Percentiles rank a stretch among this genome's conserved stretches.
Evolutionary conservation across 1,284 basidiomycete genomes (phyloP).

Genomic region (Phaffia rhodozyma): DNA sequence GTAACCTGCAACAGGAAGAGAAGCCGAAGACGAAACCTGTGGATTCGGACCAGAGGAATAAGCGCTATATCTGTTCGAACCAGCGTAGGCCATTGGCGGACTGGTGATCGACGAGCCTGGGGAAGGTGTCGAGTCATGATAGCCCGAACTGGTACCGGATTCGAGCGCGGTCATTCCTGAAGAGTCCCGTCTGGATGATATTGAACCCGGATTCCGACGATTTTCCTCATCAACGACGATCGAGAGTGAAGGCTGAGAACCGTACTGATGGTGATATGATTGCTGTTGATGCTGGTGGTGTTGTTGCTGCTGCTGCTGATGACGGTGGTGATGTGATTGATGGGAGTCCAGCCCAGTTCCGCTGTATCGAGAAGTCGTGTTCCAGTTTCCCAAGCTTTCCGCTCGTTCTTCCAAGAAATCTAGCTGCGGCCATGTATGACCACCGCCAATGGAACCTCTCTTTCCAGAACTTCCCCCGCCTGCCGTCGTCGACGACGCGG

Average conservation of each 20-base stretch:
- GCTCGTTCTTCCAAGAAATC: conserved; percentile 86
- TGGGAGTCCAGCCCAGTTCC: background rate
- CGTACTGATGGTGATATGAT: background rate
- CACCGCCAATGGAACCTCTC: conserved; percentile 27
- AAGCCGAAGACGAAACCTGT: background rate
- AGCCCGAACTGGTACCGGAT: background rate
- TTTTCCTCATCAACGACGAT: conserved; percentile 1
- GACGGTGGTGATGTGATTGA: background rate
- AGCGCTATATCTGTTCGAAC: background rate
- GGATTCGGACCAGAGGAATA: no score
- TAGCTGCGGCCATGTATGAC: conserved; percentile 66
- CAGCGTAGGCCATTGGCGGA: conserved; percentile 12
- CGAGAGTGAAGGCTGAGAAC: background rate
- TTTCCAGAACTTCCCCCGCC: conserved; percentile 46
- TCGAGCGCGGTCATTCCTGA: background rate
- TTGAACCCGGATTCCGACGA: background rate
- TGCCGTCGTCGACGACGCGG: conserved; percentile 32
- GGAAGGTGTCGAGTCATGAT: background rate
- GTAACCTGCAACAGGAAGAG: background rate
- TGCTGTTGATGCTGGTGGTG: background rate
- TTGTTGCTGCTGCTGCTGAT: background rate
- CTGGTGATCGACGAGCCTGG: background rate
- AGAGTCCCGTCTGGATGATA: background rate
- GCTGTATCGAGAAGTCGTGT: background rate
- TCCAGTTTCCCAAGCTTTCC: conserved; percentile 37